A percentile compares a stretch with the other conserved stretches of the same genome.
Conservation (phyloP, 1,284 basidiomycete species). For the Ganoderma lucidum region DNA sequence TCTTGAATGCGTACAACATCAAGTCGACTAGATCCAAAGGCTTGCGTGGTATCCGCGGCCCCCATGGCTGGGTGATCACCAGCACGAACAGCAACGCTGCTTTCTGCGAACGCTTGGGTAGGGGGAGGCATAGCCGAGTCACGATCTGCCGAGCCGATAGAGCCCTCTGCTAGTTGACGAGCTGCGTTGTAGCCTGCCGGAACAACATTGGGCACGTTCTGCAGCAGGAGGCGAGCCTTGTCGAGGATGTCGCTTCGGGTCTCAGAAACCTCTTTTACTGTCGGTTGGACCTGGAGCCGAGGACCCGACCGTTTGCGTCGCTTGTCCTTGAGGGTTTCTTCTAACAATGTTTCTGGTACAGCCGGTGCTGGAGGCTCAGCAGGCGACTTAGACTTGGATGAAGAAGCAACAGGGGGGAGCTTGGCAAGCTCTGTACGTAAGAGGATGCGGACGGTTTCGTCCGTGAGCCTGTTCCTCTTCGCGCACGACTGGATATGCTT, state of each 20-base stretch:
- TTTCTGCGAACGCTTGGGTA: slow-evolving; percentile 55
- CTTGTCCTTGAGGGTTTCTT: slow-evolving; percentile 56
- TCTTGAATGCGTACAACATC: slow-evolving; percentile 14
- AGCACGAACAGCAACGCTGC: slow-evolving; percentile 37
- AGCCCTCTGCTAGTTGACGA: not conserved
- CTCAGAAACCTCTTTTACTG: slow-evolving; percentile 54
- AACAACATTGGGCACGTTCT: slow-evolving; percentile 2
- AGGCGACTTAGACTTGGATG: slow-evolving; percentile 40
- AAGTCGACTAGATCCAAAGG: slow-evolving; percentile 38
- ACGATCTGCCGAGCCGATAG: not conserved
- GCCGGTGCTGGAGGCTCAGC: slow-evolving; percentile 30
- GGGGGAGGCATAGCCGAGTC: slow-evolving; percentile 30
- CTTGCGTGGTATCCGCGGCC: slow-evolving; percentile 32
- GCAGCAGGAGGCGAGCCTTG: slow-evolving; percentile 51
- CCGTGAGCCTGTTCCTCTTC: slow-evolving; percentile 59
- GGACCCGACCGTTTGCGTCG: slow-evolving; percentile 54
- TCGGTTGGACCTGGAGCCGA: slow-evolving; percentile 50
- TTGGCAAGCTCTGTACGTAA: slow-evolving; percentile 56
- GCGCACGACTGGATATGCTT: slow-evolving; percentile 73
- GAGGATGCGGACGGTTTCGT: slow-evolving; percentile 63
- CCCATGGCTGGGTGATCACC: not conserved
- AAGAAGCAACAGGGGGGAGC: slow-evolving; percentile 26
- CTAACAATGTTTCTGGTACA: slow-evolving; percentile 57
- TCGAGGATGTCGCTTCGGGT: slow-evolving; percentile 62
- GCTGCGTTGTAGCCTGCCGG: not conserved